A percentile compares a stretch with the other conserved stretches of the same genome.
Conservation (phyloP, 495 filamentous ascomycete genomes). For the Jackrogersella minutella region DNA sequence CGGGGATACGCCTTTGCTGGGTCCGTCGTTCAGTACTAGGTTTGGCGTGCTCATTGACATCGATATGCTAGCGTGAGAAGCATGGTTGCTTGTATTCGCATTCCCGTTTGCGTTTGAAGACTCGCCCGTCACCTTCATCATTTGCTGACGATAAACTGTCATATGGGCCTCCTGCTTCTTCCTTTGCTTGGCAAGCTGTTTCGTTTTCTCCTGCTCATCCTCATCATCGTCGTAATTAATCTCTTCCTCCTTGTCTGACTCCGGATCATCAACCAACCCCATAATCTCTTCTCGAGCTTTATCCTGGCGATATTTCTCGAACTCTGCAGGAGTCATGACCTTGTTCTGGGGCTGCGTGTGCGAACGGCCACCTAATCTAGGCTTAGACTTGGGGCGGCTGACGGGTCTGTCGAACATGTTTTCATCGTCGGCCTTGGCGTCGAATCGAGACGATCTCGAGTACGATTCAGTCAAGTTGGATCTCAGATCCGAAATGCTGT, state of each 20-base stretch:
- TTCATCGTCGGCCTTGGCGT: slow-evolving; percentile 52
- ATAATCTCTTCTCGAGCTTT: slow-evolving; percentile 67
- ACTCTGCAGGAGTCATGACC: slow-evolving; percentile 89
- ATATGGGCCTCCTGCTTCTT: slow-evolving; percentile 92
- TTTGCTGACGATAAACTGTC: slow-evolving; percentile 89
- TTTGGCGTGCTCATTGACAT: slow-evolving; percentile 66
- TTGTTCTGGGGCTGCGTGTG: slow-evolving; percentile 65
- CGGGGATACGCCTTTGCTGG: slow-evolving; percentile 41
- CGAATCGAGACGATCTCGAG: slow-evolving; percentile 45
- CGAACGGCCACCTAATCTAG: slow-evolving; percentile 47
- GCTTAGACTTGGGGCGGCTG: slow-evolving; percentile 63
- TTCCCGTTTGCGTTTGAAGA: slow-evolving; percentile 28
- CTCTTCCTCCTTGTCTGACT: slow-evolving; percentile 64
- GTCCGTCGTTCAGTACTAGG: slow-evolving; percentile 47
- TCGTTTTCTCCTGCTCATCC: slow-evolving; percentile 79
- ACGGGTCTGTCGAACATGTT: slow-evolving; percentile 61
- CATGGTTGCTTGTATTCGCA: slow-evolving; percentile 44
- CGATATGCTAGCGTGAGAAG: slow-evolving; percentile 52
- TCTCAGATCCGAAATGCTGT: slow-evolving; percentile 29
- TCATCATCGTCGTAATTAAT: slow-evolving; percentile 81
- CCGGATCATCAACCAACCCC: slow-evolving; percentile 44
- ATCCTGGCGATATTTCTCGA: slow-evolving; percentile 82
- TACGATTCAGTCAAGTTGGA: slow-evolving; percentile 42
- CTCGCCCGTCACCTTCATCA: slow-evolving; percentile 96
- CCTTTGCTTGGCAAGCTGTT: slow-evolving; percentile 75